Evolutionary conservation across 1,284 basidiomycete genomes (phyloP).

Genomic region (Abortiporus biennis): DNA sequence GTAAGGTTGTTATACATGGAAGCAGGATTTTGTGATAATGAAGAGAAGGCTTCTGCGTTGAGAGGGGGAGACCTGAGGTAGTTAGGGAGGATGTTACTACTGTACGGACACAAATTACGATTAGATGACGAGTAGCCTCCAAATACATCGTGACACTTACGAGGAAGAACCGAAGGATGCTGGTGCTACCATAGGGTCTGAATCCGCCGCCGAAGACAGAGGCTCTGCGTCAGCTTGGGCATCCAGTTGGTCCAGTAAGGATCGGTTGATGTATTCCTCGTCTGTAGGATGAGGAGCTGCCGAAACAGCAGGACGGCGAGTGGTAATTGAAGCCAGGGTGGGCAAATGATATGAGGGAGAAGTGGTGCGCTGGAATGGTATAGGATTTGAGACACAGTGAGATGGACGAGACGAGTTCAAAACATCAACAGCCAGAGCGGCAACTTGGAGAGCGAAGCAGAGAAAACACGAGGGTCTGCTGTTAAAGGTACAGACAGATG

Average conservation of each 20-base stretch:
- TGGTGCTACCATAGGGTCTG: constrained; percentile 41
- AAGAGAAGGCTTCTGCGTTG: constrained; percentile 26
- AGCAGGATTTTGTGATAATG: constrained; percentile 20
- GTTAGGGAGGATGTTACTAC: constrained; percentile 19
- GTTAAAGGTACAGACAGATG: constrained; percentile 27
- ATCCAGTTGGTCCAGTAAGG: constrained; percentile 72
- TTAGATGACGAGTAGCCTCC: constrained; percentile 42
- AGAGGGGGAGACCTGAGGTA: constrained; percentile 31
- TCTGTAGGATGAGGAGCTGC: constrained; percentile 40
- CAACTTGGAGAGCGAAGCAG: constrained; percentile 21
- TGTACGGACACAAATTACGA: constrained; percentile 40
- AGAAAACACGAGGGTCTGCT: constrained; percentile 20
- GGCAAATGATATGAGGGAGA: constrained; percentile 15
- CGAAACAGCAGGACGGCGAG: constrained; percentile 26
- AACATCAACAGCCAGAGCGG: constrained; percentile 29
- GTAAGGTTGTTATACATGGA: constrained; percentile 41
- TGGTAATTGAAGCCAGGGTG: constrained; percentile 52
- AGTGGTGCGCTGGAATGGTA: constrained; percentile 16
- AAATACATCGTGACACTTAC: constrained; percentile 46
- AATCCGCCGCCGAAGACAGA: constrained; percentile 41
- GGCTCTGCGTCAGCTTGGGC: constrained; percentile 76
- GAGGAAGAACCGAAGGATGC: constrained; percentile 41
- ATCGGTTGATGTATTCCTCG: constrained; percentile 81
- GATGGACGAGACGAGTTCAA: constrained; percentile 22
- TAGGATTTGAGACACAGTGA: constrained; percentile 14